These are phyloP conservation scores for Taphrina sp. DNA, from an alignment of 1,139 yeast species.

Conservation along the genomic window DNA sequence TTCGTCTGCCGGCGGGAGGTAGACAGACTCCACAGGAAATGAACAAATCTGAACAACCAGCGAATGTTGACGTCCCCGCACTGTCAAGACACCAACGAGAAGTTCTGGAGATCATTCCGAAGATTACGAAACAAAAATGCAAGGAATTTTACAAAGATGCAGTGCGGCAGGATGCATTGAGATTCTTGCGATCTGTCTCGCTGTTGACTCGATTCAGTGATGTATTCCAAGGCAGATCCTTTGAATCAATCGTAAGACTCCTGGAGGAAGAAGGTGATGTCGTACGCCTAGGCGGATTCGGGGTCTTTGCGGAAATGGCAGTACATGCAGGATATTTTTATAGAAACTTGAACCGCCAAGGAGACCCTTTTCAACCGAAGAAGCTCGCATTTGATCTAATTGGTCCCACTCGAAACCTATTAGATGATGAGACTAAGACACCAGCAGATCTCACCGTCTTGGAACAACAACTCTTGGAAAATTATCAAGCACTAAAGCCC, in stretches of 20 bases:
- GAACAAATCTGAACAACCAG: background rate
- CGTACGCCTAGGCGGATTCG: conserved; percentile 6
- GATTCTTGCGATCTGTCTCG: conserved; percentile 14
- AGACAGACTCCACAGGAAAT: too few relatives aligned
- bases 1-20: background rate
- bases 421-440: background rate
- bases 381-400: background rate
- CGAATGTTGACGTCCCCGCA: background rate
- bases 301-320: conserved; percentile 12
- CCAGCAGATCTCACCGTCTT: background rate
- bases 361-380: conserved; percentile 1
- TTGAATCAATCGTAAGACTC: background rate
- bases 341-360: background rate
- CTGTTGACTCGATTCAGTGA: conserved; percentile 13
- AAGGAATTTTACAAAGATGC: conserved; percentile 14
- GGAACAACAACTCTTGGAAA: conserved; percentile 10
- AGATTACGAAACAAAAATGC: background rate
- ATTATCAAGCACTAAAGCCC: conserved; percentile 13
- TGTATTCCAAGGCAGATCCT: conserved; percentile 1
- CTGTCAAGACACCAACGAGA: background rate
- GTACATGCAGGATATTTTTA: conserved; percentile 9
- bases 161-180: conserved; percentile 3
- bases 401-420: background rate
- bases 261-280: conserved; percentile 21
- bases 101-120: conserved; percentile 2